phyloP scores from a whole-genome alignment of 331 rosid genomes.

The Erythrophleum ivorense region DNA sequence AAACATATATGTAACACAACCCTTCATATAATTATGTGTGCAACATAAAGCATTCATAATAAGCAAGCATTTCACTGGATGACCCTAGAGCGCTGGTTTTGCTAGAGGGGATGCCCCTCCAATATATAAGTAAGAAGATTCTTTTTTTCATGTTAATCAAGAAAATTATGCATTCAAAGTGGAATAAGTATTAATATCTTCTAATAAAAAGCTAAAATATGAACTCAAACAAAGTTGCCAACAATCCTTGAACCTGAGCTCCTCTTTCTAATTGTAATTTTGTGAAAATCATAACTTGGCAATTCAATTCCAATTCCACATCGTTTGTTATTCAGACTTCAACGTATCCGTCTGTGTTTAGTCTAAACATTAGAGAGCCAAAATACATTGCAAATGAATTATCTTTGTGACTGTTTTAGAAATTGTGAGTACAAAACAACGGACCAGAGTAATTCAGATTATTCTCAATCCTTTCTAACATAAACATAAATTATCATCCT shows the following conservation, averaged over 20 bases:
- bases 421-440: neutral
- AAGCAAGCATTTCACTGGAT: neutral
- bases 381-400: neutral
- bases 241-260: conserved; percentile 4
- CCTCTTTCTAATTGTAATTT: neutral
- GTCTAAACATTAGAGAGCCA: neutral
- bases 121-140: neutral
- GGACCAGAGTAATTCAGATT: neutral
- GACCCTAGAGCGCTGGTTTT: neutral
- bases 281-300: neutral
- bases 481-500: neutral
- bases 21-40: neutral
- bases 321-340: neutral
- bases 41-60: neutral
- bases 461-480: neutral
- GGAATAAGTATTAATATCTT: neutral
- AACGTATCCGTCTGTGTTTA: neutral
- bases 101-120: neutral
- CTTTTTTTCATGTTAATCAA: neutral
- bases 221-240: neutral
- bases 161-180: neutral
- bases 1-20: neutral
- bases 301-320: neutral
- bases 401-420: neutral
- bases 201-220: neutral